These are phyloP conservation scores for Picocystis sp. DNA, from an alignment of 163 green algal species.

Conservation along the genomic window DNA sequence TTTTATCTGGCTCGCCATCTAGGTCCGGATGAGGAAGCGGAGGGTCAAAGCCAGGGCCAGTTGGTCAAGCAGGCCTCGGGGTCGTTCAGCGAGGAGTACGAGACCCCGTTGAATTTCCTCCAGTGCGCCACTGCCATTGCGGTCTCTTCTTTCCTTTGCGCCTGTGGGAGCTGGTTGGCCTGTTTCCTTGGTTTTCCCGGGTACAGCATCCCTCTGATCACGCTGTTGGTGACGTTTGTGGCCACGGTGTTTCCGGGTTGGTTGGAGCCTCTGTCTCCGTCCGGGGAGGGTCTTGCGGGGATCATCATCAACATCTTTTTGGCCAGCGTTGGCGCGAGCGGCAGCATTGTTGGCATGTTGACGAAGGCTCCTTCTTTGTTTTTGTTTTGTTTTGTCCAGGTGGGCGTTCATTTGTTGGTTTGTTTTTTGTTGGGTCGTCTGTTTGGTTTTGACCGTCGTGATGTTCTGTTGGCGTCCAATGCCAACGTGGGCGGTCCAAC, in stretches of 20 bases:
- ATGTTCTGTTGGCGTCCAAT: slow-evolving; percentile 64
- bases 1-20: slow-evolving; percentile 53
- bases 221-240: slow-evolving; percentile 36
- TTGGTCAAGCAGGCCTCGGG: neutral
- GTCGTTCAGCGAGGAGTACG: neutral
- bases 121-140: slow-evolving; percentile 35
- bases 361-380: slow-evolving; percentile 52
- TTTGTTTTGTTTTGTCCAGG: slow-evolving; percentile 46
- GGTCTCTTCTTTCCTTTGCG: slow-evolving; percentile 37
- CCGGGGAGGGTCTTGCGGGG: slow-evolving; percentile 54
- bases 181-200: slow-evolving; percentile 7
- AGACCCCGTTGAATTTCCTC: slow-evolving; percentile 21
- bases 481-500: slow-evolving; percentile 76
- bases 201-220: slow-evolving; percentile 35
- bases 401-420: slow-evolving; percentile 45
- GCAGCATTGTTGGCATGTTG: slow-evolving; percentile 47
- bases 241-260: slow-evolving; percentile 35
- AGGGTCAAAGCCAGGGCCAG: neutral
- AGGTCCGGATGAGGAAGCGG: slow-evolving; percentile 17
- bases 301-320: slow-evolving; percentile 52
- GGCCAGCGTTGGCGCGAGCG: slow-evolving; percentile 55
- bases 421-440: slow-evolving; percentile 34
- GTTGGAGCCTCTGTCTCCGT: slow-evolving; percentile 32
- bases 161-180: slow-evolving; percentile 24
- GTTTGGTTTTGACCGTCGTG: slow-evolving; percentile 28